Evolutionary conservation across 2,329 filamentous ascomycete species (phyloP).

Genomic region (Colletotrichum limetticola): DNA sequence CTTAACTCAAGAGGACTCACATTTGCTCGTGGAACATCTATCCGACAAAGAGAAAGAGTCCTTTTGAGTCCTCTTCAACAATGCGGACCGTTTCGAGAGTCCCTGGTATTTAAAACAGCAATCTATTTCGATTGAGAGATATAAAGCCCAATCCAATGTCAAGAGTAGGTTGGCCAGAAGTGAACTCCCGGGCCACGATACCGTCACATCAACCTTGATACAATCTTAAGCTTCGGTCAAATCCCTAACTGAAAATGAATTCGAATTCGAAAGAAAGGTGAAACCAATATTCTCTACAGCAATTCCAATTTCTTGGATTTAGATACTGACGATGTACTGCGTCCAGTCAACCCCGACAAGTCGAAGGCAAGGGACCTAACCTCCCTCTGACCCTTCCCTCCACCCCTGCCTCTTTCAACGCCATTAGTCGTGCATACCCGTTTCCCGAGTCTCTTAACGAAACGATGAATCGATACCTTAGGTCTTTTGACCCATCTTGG

Average conservation of each 20-base stretch:
- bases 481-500: not conserved
- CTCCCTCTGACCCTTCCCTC: no score
- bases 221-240: not conserved
- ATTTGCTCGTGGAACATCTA: not conserved
- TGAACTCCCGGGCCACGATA: not conserved
- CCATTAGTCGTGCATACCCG: not conserved
- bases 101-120: not conserved
- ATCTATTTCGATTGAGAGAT: not conserved
- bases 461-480: not conserved
- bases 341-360: not conserved
- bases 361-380: not conserved
- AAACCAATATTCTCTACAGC: not conserved
- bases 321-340: not conserved
- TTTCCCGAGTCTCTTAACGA: not conserved
- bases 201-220: not conserved
- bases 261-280: not conserved
- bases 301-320: not conserved
- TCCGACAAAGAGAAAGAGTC: not conserved
- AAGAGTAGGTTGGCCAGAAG: no score
- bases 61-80: not conserved
- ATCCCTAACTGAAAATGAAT: not conserved
- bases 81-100: not conserved
- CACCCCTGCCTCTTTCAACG: not conserved
- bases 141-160: not conserved
- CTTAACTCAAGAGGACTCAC: not conserved